phyloP scores from a whole-genome alignment of 179 eudicot species.

The Beta corolliflora region DNA sequence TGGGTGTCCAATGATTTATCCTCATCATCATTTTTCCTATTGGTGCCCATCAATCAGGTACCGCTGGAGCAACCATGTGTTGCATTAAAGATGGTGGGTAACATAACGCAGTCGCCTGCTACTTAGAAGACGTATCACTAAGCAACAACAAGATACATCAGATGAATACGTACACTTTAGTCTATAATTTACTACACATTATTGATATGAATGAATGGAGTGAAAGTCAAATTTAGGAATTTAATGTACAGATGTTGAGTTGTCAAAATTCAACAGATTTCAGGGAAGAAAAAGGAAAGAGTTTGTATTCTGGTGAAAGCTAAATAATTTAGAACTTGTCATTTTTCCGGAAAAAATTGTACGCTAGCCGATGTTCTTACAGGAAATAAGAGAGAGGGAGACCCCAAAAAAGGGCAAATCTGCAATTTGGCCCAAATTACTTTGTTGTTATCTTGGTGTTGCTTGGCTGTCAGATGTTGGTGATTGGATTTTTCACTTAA shows the following conservation, averaged over 20 bases:
- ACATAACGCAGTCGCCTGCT: constrained; percentile 60
- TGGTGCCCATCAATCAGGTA: constrained; percentile 34
- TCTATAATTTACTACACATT: neutral
- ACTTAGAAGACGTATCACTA: constrained; percentile 5
- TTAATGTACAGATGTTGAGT: neutral
- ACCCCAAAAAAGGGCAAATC: neutral
- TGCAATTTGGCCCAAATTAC: too few species aligned
- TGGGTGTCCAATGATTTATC: neutral
- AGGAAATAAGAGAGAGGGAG: neutral
- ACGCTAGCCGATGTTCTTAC: neutral
- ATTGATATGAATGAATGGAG: neutral
- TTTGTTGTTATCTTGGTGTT: too few species aligned
- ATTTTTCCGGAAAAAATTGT: neutral
- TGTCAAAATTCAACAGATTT: neutral
- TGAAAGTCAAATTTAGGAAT: neutral
- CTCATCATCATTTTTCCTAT: neutral
- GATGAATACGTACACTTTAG: neutral
- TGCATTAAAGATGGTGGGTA: constrained; percentile 62
- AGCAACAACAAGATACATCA: neutral
- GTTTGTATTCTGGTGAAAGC: neutral
- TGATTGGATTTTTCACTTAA: too few species aligned
- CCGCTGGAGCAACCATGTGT: constrained; percentile 77
- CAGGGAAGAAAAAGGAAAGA: neutral
- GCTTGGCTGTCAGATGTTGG: too few species aligned
- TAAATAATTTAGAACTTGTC: neutral